A percentile compares a stretch with the other conserved stretches of the same genome.
These are phyloP conservation scores for Periconia sp. DNA, from an alignment of 2,329 filamentous ascomycete species.

Conservation along the genomic window DNA sequence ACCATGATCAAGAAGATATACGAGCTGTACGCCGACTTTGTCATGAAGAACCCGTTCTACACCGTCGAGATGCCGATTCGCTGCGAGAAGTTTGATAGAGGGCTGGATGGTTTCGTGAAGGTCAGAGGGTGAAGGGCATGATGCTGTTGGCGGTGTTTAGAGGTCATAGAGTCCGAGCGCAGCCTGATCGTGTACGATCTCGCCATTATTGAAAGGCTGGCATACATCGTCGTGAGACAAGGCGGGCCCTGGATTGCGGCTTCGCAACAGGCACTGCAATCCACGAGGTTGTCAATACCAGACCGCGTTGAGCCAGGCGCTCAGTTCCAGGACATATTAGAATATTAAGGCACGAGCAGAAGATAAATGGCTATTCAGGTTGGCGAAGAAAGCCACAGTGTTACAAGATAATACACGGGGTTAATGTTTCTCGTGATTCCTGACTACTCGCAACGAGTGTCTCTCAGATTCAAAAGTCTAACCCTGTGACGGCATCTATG, in stretches of 20 bases:
- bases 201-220: no score
- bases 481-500: not conserved
- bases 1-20: constrained; percentile 82
- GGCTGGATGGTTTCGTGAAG: constrained; percentile 78
- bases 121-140: constrained; percentile 30
- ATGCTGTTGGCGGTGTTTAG: not conserved
- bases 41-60: constrained; percentile 99
- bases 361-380: not conserved
- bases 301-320: no score
- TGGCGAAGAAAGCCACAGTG: not conserved
- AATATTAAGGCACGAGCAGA: no score
- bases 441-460: not conserved
- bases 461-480: not conserved
- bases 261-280: no score
- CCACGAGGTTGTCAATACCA: no score
- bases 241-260: no score
- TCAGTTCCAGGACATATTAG: no score
- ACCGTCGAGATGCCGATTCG: constrained; percentile 96
- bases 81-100: constrained; percentile 92
- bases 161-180: not conserved
- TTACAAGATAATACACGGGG: not conserved
- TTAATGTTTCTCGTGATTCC: not conserved
- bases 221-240: no score
- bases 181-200: no score
- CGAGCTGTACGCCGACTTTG: constrained; percentile 92